Conservation (phyloP, 768 basidiomycete genomes). For the Suillus ampliporus region DNA sequence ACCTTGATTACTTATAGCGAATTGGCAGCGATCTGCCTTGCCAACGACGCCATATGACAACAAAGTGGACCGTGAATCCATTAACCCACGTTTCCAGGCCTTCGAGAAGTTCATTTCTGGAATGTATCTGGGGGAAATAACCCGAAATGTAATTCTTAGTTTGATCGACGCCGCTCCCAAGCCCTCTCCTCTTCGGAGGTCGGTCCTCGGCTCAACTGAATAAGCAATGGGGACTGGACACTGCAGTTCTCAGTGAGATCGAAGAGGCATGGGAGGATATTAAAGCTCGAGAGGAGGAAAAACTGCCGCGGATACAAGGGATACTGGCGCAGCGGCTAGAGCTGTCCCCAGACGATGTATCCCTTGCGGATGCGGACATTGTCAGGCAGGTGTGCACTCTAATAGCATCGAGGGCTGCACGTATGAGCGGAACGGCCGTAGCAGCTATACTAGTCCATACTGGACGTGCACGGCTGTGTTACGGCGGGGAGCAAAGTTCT, state of each 20-base stretch:
- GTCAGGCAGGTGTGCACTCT: conserved; percentile 81
- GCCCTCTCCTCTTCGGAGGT: conserved; percentile 80
- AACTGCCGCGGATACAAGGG: conserved; percentile 59
- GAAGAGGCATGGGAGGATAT: conserved; percentile 74
- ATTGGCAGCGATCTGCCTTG: conserved; percentile 71
- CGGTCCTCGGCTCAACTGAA: conserved; percentile 76
- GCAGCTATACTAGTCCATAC: conserved; percentile 89
- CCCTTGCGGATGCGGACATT: conserved; percentile 69
- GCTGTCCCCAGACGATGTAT: conserved; percentile 47
- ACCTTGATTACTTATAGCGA: conserved; percentile 8
- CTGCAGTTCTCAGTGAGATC: conserved; percentile 86
- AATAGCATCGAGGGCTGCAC: conserved; percentile 83
- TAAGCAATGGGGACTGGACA: conserved; percentile 93
- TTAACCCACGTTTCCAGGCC: conserved; percentile 91
- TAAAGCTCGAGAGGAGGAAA: conserved; percentile 25
- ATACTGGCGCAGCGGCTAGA: conserved; percentile 67
- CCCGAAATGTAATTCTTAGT: conserved; percentile 82
- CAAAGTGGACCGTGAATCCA: conserved; percentile 89
- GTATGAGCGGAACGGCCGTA: conserved; percentile 85
- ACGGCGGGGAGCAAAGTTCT: conserved; percentile 34
- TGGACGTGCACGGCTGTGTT: conserved; percentile 59
- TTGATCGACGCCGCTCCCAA: conserved; percentile 78
- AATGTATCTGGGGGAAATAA: conserved; percentile 98
- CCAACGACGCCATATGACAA: conserved; percentile 92
- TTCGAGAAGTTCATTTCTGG: conserved; percentile 99